Evolutionary conservation across 2,329 filamentous ascomycete species (phyloP), one percentile per base, ranked within the genome.

Genomic region (Clarireedia hainanense): DNA sequence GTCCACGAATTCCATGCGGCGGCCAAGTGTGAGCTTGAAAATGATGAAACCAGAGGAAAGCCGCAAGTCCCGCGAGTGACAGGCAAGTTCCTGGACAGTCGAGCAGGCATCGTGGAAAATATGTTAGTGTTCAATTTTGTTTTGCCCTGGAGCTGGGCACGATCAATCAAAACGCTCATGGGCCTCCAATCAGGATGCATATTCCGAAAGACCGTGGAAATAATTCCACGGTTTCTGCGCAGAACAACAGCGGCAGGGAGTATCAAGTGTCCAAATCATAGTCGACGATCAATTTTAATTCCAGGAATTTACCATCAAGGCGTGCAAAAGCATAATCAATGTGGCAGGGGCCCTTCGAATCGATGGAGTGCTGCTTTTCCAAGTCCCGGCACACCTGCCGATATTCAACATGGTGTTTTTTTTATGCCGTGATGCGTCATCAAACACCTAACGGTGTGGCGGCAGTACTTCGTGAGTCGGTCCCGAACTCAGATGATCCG

Each of bases 1-100:
- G 52, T 55, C 52, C 52, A 55, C 52, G 52, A 55, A 50, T 55
- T 49, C 47, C 34, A 55, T 55, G 52, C 52, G 52, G 46, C 52
- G 52, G 46, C 52, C 46, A 55, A 50, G 45, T 48, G 30, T 49
- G 52, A 49, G 40, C 24, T 48, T 36, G 45, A 49, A 45, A 39
- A 23, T 24, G 42, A 55, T 50, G 52, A 55, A 55, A 55, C 46
- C 49, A 47, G 43, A 50, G 26, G 46, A 50, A 50, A 55, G 52
- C 52, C 37, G 46, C 52, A 55, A 46, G 46, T 34, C 52, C 52
- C 27, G 47, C 17, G 30, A 40, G 52, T 24, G 37, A 50, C 52
- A 50, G 47, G 46, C 47, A 42, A 36, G 49, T 27, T 50, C 47
- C 52, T 37, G 52, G 52, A 43, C 17, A 20, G 23, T 42, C 36